Base-by-base conservation (phyloP, 768 basidiomycete genomes). In the Suillus sp. region DNA sequence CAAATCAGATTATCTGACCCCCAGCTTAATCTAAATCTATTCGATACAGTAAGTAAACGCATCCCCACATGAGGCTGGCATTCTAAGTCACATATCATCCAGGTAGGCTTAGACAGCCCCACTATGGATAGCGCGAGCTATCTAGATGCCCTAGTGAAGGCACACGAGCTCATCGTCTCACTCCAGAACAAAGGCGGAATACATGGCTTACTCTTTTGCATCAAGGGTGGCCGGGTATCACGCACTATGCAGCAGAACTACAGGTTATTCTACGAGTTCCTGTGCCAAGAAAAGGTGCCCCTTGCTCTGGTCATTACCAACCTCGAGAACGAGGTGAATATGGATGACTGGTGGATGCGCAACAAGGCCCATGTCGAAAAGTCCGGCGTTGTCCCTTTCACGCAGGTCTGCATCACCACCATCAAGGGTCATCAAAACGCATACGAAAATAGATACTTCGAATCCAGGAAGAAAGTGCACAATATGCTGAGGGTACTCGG, bases 181-280 rank as follows among this genome's bases (percentile, higher is more conserved):
- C 72, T 82, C 30, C 67, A 74, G 27, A 54, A 59, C 37, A 65
- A 66, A 3, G 76, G 70, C 32, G 80, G 82, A 9, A 66, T 82
- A 40, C 77, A 72, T 65, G 74, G 82, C 32, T 75, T 82, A 34
- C 63, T 82, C 37, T 73, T 76, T 50, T 75, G 75, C 66, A 76
- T n/a, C 62, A 75, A 62, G 64, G 62, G 59, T 50, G 71, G 73
- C 30, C 70, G 75, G 64, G 70, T 75, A 61, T 78, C 69, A 11
- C 50, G 47, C 7, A 71, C 64, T 32, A 73, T 65, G 66, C 66
- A 67, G 53, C 69, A 69, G 5, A 75, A 76, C 59, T 79, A 77
- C 63, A 48, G 42, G 14, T 66, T 75, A 34, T 78, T 78, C 67
- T 56, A 73, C 45, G 74, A 77, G 16, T 76, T 70, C 42, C 65